Conservation (phyloP, 2,329 filamentous ascomycete species). For the Tolypocladium album region DNA sequence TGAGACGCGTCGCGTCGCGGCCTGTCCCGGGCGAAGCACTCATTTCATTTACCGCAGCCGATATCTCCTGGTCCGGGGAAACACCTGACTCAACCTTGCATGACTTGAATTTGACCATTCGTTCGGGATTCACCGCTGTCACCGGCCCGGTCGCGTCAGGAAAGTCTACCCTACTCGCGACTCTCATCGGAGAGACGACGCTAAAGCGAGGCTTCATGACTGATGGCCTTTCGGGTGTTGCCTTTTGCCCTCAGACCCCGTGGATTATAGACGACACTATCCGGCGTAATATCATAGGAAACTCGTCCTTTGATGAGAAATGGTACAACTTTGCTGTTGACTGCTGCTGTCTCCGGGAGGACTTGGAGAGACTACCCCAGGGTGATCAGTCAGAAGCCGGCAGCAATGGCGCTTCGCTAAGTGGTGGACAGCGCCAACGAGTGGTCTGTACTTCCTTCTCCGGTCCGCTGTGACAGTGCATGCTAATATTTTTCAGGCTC, state of each 20-base stretch:
- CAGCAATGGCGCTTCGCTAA: neutral
- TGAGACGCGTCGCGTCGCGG: neutral
- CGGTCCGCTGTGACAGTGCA: neutral
- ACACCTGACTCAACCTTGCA: neutral
- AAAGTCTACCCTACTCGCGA: neutral
- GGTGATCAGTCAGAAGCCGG: neutral
- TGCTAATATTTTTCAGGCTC: neutral
- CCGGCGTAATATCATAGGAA: neutral
- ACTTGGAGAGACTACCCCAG: neutral
- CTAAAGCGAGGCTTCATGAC: neutral
- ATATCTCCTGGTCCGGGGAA: neutral
- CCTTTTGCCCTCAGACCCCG: neutral
- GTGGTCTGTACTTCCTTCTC: neutral
- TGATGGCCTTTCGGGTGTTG: neutral
- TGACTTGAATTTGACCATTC: neutral
- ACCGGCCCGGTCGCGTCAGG: neutral
- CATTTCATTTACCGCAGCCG: neutral
- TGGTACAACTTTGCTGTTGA: neutral
- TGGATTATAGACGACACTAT: neutral
- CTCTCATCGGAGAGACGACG: neutral
- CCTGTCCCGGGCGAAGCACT: neutral
- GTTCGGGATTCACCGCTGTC: neutral
- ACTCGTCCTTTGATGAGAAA: neutral
- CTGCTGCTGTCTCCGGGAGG: neutral
- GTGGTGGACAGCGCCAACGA: slow-evolving; percentile 1